Evolutionary conservation across 225 moss, liverwort and hornwort genomes (phyloP), one percentile per base, ranked within the genome.

Genomic region (Rhytidiadelphus loreus): DNA sequence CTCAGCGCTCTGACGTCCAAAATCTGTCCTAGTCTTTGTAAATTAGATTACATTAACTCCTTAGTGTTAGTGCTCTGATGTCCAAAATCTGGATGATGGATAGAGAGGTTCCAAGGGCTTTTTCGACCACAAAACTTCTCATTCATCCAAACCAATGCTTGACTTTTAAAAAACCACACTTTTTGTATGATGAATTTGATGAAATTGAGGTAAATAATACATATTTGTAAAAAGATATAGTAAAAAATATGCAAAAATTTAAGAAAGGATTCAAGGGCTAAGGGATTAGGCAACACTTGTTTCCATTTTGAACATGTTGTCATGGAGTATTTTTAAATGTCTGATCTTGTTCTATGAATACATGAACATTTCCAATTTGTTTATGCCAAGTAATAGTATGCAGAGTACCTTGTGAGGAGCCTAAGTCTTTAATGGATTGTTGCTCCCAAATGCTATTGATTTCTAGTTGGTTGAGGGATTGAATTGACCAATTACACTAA

Each of bases 371-470:
- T 71, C 2, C 16, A 37, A 20, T 37, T 65, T 65, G 65, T 1
- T 5, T 32, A 32, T 62, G 33, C 16, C 0, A 6, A 0, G 6
- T 20, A 29, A 29, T 29, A 13, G 25, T 25, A 69, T 39, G 3
- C 2, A 44, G 0, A 2, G 28, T 3, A 46, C 11, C 11, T 73
- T 29, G 29, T 73, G 9, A 17, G 44, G 29, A 28, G 17, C 16
- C 16, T 44, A 29, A 71, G 16, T 71, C 28, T 26, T 26, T 43
- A 5, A 15, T 6, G 2, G 5, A 16, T 43, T 71, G 9, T 43
- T 43, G 26, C 2, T 28, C 17, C 0, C 0, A 0, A 44, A 28
- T 72, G 44, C 26, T 44, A 16, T 2, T 72, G 44, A 44, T 25
- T 5, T 44, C 17, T 16, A 44, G 1, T 1, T 72, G 9, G 17